These are phyloP conservation scores for Fistulifera pelliculosa DNA, from an alignment of 108 stramenopile species.

Conservation along the genomic window DNA sequence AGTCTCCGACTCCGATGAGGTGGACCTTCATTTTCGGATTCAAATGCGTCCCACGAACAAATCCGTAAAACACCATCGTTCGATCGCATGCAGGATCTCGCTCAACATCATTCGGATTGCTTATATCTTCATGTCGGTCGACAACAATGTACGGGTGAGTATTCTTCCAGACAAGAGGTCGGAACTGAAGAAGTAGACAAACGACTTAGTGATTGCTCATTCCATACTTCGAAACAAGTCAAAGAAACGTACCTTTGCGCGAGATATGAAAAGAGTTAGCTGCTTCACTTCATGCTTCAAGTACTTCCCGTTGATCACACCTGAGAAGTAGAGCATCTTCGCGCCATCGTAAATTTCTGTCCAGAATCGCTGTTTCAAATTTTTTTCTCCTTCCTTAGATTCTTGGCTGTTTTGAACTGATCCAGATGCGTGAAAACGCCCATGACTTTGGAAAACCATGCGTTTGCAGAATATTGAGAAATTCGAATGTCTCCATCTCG, in stretches of 20 bases:
- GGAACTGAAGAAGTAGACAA: constrained; percentile 39
- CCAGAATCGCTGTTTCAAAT: constrained; percentile 97
- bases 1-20: constrained; percentile 96
- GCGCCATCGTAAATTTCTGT: constrained; percentile 98
- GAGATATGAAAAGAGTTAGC: constrained; percentile 72
- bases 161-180: constrained; percentile 96
- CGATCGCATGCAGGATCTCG: constrained; percentile 78
- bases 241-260: constrained; percentile 67
- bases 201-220: background rate
- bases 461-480: constrained; percentile 94
- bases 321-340: constrained; percentile 95
- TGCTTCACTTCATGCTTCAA: constrained; percentile 92
- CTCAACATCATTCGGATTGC: constrained; percentile 61
- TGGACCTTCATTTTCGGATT: constrained; percentile 84
- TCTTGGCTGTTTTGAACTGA: constrained; percentile 85
- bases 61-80: constrained; percentile 89
- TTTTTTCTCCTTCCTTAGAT: constrained; percentile 89
- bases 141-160: constrained; percentile 95
- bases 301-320: constrained; percentile 92
- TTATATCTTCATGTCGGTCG: constrained; percentile 92
- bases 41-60: constrained; percentile 91
- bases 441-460: constrained; percentile 99
- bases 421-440: constrained; percentile 97
- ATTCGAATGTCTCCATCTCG: constrained; percentile 99
- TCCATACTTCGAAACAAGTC: background rate